phyloP scores from a whole-genome alignment of 176 grass and related monocot species.

The Oryza coarctata region DNA sequence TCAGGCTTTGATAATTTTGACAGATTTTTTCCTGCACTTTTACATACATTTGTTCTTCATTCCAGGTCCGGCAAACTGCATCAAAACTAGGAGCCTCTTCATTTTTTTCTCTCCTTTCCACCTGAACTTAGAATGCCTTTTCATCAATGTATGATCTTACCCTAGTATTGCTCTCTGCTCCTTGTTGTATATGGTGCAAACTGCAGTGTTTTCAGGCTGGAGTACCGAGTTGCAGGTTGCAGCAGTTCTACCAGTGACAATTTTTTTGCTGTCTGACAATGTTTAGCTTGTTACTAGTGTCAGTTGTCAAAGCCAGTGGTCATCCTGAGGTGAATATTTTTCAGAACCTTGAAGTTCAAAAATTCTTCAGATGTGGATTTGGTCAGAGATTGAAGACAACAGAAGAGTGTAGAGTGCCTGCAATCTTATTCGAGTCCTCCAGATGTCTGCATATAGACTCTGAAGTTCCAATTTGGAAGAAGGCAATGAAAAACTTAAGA shows the following conservation, averaged over 20 bases:
- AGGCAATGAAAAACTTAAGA: neutral
- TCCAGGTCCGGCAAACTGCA: neutral
- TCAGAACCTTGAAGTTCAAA: neutral
- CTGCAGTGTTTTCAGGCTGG: neutral
- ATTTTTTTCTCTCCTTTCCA: neutral
- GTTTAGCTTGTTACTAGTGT: neutral
- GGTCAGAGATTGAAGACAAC: neutral
- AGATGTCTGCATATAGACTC: neutral
- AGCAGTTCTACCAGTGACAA: neutral
- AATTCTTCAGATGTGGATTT: constrained; percentile 16
- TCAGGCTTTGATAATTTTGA: neutral
- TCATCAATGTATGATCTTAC: neutral
- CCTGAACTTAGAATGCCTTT: neutral
- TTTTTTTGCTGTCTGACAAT: neutral
- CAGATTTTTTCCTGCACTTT: neutral
- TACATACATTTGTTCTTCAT: neutral
- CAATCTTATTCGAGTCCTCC: neutral
- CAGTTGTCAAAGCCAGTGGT: neutral
- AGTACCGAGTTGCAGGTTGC: neutral
- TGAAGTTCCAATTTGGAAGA: neutral
- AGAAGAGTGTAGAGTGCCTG: neutral
- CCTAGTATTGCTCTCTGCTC: neutral
- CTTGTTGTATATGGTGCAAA: constrained; percentile 3
- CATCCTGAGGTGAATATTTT: neutral
- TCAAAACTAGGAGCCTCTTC: neutral